These are phyloP conservation scores for Wickerhamiella cacticola DNA, from an alignment of 805 yeast species.

Conservation along the genomic window DNA sequence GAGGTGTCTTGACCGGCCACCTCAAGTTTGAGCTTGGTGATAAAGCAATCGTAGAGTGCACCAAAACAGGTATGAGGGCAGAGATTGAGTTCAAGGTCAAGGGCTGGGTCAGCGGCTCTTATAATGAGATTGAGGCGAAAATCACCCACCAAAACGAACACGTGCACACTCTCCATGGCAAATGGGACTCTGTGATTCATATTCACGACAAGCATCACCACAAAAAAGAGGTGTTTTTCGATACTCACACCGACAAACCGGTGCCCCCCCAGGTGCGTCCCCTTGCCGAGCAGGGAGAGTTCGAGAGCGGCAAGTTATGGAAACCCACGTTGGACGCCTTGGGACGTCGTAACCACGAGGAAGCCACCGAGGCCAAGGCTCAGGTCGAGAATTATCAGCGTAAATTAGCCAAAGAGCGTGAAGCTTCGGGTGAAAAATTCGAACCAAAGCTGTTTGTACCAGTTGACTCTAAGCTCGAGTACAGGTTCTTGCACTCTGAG, in stretches of 20 bases:
- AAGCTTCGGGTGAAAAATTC: constrained; percentile 60
- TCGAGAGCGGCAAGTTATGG: constrained; percentile 81
- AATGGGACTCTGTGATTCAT: constrained; percentile 83
- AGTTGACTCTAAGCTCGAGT: constrained; percentile 42
- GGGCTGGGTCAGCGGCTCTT: constrained; percentile 86
- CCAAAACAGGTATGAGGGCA: constrained; percentile 45
- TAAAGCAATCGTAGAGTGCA: constrained; percentile 65
- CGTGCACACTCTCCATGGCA: constrained; percentile 63
- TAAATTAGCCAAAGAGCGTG: constrained; percentile 53
- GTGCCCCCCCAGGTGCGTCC: constrained; percentile 64
- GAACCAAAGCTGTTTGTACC: constrained; percentile 65
- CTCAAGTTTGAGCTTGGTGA: constrained; percentile 88
- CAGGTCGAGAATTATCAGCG: constrained; percentile 84
- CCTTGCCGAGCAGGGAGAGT: constrained; percentile 61
- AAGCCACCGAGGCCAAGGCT: constrained; percentile 81
- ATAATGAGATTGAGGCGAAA: constrained; percentile 74
- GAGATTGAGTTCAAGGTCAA: constrained; percentile 90
- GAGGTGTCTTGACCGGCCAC: constrained; percentile 86
- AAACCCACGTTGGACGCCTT: constrained; percentile 67
- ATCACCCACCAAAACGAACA: constrained; percentile 43
- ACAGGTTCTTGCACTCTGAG: constrained; percentile 45
- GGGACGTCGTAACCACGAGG: constrained; percentile 62
- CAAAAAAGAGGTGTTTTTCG: constrained; percentile 40
- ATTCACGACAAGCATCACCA: constrained; percentile 38
- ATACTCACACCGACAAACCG: constrained; percentile 37